Conservation (phyloP, 2,329 filamentous ascomycete genomes). For the Epichloe scottii region DNA sequence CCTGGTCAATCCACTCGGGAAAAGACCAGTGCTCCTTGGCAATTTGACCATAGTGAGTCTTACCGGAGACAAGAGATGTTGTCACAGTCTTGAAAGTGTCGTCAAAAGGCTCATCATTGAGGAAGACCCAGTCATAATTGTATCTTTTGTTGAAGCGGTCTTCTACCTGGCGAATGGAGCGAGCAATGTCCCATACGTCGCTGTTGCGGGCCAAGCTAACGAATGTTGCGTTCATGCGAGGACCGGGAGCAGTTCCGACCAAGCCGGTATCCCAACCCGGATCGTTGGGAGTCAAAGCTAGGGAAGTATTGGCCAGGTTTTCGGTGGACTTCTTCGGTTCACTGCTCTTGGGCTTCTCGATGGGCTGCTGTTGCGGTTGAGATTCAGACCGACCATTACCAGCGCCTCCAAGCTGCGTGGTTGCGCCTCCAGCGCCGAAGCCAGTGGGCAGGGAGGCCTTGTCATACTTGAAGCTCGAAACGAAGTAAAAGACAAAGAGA, state of each 20-base stretch:
- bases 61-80: constrained; percentile 78
- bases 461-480: constrained; percentile 47
- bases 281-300: constrained; percentile 40
- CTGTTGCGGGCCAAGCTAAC: constrained; percentile 87
- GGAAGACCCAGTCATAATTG: constrained; percentile 98
- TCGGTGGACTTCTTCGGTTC: constrained; percentile 13
- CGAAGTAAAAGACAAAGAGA: constrained; percentile 68
- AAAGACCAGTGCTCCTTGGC: constrained; percentile 93
- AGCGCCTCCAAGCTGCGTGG: neutral
- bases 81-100: constrained; percentile 90
- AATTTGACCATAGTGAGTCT: constrained; percentile 81
- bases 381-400: neutral
- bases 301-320: constrained; percentile 24
- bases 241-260: constrained; percentile 43
- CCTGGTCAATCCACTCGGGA: constrained; percentile 88
- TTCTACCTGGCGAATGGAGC: constrained; percentile 91
- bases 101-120: constrained; percentile 93
- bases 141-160: constrained; percentile 96
- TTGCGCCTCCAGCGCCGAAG: neutral
- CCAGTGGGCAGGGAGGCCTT: constrained; percentile 18
- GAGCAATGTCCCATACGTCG: constrained; percentile 92
- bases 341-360: constrained; percentile 11
- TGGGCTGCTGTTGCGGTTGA: constrained; percentile 5
- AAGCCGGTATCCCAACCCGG: constrained; percentile 40
- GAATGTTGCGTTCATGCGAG: constrained; percentile 92